A percentile compares a stretch with the other conserved stretches of the same genome.
phyloP scores from a whole-genome alignment of 108 stramenopile species.

The Schizochytrium sp. region DNA sequence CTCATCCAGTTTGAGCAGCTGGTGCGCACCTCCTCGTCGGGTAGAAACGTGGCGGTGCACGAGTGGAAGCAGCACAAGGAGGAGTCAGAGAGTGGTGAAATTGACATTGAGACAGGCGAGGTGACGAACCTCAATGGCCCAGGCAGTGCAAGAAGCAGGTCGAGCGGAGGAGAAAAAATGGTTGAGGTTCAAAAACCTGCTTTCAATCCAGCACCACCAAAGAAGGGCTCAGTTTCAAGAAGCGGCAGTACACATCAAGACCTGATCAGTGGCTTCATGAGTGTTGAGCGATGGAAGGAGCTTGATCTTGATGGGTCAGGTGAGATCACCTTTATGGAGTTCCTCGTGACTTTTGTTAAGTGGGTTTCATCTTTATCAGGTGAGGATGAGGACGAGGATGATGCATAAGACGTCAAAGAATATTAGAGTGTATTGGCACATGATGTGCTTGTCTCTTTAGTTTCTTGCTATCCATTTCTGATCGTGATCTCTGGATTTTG shows the following conservation, averaged over 20 bases:
- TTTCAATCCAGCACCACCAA: conserved; percentile 15
- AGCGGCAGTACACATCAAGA: background rate
- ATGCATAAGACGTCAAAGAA: background rate
- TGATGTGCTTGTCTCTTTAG: no score
- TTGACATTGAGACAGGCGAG: conserved; percentile 3
- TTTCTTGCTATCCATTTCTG: no score
- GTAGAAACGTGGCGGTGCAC: background rate
- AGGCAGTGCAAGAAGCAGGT: background rate
- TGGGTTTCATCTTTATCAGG: conserved; percentile 21
- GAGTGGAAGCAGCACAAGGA: conserved; percentile 34
- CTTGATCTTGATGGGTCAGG: conserved; percentile 32
- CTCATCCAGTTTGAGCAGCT: background rate
- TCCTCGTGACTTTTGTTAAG: conserved; percentile 23
- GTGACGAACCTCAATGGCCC: background rate
- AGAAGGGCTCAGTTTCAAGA: background rate
- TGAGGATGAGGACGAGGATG: conserved; percentile 20
- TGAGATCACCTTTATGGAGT: conserved; percentile 36
- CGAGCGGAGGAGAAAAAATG: background rate
- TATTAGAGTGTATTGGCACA: no score
- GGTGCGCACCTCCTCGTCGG: conserved; percentile 7
- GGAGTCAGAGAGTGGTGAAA: background rate
- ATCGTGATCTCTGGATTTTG: no score
- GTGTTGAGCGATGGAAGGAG: conserved; percentile 50
- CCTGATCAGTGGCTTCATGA: conserved; percentile 6
- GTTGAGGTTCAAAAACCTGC: background rate